Evolutionary conservation across 768 basidiomycete genomes (phyloP), one percentile per base, ranked within the genome.

Genomic region (Mycena floridula): DNA sequence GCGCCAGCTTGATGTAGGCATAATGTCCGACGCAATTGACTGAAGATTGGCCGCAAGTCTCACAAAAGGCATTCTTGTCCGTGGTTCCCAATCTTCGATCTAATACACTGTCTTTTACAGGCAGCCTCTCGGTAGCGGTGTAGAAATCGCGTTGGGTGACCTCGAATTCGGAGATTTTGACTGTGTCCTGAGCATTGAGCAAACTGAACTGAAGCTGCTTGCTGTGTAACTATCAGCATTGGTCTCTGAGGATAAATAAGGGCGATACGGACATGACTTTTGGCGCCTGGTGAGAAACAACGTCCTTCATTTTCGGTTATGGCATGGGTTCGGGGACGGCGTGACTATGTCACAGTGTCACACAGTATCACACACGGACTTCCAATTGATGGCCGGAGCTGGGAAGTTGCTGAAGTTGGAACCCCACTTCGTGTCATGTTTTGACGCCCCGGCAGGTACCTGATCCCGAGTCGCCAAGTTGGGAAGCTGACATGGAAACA

Each of bases 21-120:
- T 96, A 98, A 63, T 99, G 96, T 1, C 96, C 96, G 20, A 96
- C 94, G 59, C 96, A 99, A 49, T 96, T 91, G 3, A 92, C 88
- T 23, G 90, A 83, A 15, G 79, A 82, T 50, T 92, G 79, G 7
- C 91, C 91, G 57, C 96, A 99, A 0, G 96, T 99, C 63, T 94
- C 89, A 65, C 96, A 99, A 58, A 83, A 86, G 22, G 86, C 79
- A 47, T 73, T 78, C 70, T 98, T 98, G 60, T 96, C 93, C 30
- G 90, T 89, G 4, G 93, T 95, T 35, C 96, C 96, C 52, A 98
- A 73, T 53, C 96, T 79, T 26, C 89, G 74, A 65, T 99, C 96
- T 15, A 99, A 73, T 0, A 97, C 91, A 40, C 96, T 95, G 72
- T 93, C 79, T 53, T 83, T 85, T 22, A 91, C 90, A 0, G 94